Conservation (phyloP, 345 rosid genomes). For the Eucalyptus viminalis region DNA sequence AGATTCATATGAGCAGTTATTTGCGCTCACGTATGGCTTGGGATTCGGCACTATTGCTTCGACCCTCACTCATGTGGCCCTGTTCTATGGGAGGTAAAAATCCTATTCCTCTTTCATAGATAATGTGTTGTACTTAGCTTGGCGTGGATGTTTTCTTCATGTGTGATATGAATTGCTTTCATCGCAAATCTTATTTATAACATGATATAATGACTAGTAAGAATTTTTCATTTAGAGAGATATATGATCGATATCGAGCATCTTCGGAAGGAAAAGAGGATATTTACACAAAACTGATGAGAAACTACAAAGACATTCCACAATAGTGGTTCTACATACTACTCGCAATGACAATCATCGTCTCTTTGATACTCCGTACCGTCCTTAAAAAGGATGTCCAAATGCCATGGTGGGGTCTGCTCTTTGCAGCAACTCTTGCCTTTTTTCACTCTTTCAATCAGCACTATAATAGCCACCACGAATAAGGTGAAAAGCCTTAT, state of each 20-base stretch:
- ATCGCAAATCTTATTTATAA: no score
- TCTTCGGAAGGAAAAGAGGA: background rate
- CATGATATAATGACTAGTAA: background rate
- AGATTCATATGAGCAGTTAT: background rate
- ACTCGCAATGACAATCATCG: background rate
- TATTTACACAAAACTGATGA: background rate
- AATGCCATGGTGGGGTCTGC: constrained; percentile 3
- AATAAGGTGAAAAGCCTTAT: background rate
- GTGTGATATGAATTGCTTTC: background rate
- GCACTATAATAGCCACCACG: background rate
- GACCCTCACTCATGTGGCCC: background rate
- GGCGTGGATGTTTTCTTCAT: background rate
- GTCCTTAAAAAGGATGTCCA: background rate
- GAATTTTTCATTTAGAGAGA: background rate
- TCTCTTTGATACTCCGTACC: background rate
- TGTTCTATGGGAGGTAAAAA: background rate
- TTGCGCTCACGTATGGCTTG: background rate
- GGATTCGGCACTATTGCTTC: background rate
- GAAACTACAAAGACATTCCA: background rate
- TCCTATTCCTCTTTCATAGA: background rate
- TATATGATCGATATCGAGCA: background rate
- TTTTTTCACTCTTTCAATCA: constrained; percentile 4
- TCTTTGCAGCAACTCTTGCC: background rate
- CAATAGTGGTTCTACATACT: background rate
- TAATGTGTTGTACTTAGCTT: background rate